phyloP scores from a whole-genome alignment of 2,329 filamentous ascomycete genomes.

The Trichoderma sp. region DNA sequence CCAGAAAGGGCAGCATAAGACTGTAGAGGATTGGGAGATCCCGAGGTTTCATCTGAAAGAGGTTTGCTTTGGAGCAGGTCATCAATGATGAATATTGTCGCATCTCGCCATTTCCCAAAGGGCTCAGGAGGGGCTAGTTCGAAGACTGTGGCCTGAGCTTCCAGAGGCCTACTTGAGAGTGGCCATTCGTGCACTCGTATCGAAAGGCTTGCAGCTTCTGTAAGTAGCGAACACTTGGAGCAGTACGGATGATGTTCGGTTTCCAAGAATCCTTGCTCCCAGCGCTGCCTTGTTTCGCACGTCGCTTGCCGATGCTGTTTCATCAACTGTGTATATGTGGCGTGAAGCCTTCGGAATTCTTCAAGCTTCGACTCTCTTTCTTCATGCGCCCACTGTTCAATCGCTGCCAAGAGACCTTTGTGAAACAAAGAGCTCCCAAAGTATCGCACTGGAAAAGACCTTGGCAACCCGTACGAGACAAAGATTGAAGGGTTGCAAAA shows the following conservation, averaged over 20 bases:
- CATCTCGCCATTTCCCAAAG: constrained; percentile 8
- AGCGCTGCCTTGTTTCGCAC: no score
- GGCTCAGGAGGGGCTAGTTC: constrained; percentile 50
- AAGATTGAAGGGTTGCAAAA: constrained; percentile 29
- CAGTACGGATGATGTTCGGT: neutral
- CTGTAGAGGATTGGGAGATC: no score
- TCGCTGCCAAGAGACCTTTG: constrained; percentile 41
- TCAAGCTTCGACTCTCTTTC: constrained; percentile 13
- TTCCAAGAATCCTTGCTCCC: neutral
- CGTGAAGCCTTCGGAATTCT: constrained; percentile 29
- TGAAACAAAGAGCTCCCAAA: constrained; percentile 36
- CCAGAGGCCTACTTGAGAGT: constrained; percentile 40
- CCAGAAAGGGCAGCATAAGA: no score
- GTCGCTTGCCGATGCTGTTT: neutral
- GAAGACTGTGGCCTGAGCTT: constrained; percentile 53
- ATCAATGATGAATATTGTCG: neutral
- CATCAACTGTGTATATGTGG: constrained; percentile 28
- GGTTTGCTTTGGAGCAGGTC: neutral
- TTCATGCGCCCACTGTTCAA: constrained; percentile 44
- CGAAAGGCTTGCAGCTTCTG: constrained; percentile 40
- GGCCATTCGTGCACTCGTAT: constrained; percentile 62
- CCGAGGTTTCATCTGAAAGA: neutral
- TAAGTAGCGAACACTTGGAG: no score
- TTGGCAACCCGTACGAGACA: constrained; percentile 27
- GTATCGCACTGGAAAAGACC: constrained; percentile 33